Base-by-base conservation (phyloP, 495 filamentous ascomycete genomes). In the Annulohypoxylon nitens region DNA sequence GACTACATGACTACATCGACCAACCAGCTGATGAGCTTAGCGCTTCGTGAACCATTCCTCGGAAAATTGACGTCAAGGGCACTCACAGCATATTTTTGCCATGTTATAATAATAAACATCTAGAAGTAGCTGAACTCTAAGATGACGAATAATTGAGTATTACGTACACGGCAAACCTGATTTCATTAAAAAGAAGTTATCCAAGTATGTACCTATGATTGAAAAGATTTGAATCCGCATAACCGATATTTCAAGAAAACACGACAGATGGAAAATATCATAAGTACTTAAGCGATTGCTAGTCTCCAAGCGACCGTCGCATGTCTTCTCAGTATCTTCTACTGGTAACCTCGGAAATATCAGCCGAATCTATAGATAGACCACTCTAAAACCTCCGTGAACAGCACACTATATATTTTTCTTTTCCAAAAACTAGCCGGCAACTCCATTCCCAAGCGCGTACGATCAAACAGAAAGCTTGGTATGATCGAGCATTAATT, bases 371-470 rank as follows among this genome's bases (percentile, higher is more conserved):
- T 47, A 23, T n/a, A 62, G 16, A 45, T 54, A 34, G 14, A 54
- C 5, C 14, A 55, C 47, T 43, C n/a, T 23, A 55, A n/a, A 55
- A 12, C 10, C 23, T 41, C 11, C 20, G 51, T 57, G 39, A 30
- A 47, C n/a, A 70, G 45, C 51, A 26, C 53, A 59, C 61, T 54
- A 20, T 50, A 47, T 50, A 63, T 50, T 57, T 47, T 7, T 7
- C 47, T 7, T 7, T 7, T 7, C 36, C 36, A 39, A 65, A 63
- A 70, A 3, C 41, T 58, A 57, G 57, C 67, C 67, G 16, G 57
- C 58, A 74, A 74, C 67, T 74, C 71, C 67, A 63, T 67, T 70
- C 51, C 71, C 62, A 53, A 59, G 20, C 70, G 66, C 71, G 36
- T 63, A 36, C 47, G 48, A 60, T 61, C 26, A 48, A 63, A 41